Conservation (phyloP, 75 land plant genomes). For the Cupressus sempervirens region DNA sequence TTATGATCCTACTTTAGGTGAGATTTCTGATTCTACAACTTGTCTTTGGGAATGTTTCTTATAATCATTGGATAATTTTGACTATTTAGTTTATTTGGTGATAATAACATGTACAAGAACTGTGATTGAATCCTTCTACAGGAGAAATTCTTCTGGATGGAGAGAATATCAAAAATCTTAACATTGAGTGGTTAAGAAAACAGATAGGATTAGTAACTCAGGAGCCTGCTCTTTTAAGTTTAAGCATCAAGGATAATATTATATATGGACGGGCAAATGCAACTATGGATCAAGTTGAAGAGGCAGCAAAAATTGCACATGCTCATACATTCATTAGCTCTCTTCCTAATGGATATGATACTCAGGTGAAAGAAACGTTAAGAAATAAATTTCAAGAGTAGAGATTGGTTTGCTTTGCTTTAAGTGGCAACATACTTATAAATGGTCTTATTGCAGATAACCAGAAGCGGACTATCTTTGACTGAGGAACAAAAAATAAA, state of each 20-base stretch:
- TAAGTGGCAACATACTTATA: not conserved
- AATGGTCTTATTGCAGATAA: slow-evolving; percentile 28
- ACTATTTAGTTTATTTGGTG: not conserved
- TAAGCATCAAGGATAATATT: slow-evolving; percentile 48
- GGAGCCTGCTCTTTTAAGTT: slow-evolving; percentile 39
- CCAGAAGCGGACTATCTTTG: slow-evolving; percentile 16
- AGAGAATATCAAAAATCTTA: slow-evolving; percentile 36
- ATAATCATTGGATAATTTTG: not conserved
- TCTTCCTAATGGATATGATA: slow-evolving; percentile 39
- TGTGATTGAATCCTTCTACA: slow-evolving; percentile 8
- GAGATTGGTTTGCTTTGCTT: not conserved
- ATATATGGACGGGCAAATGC: slow-evolving; percentile 39
- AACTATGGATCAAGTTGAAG: slow-evolving; percentile 47
- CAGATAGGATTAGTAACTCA: slow-evolving; percentile 51
- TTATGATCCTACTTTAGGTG: slow-evolving; percentile 51
- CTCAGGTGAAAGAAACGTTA: slow-evolving; percentile 18
- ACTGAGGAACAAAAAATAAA: slow-evolving; percentile 48
- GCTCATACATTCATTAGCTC: slow-evolving; percentile 56
- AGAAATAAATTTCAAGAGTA: not conserved
- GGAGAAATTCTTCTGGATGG: slow-evolving; percentile 52
- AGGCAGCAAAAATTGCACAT: slow-evolving; percentile 57
- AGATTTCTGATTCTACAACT: slow-evolving; percentile 3
- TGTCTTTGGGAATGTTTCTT: not conserved
- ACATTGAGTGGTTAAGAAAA: slow-evolving; percentile 44
- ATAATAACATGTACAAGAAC: not conserved